Evolutionary conservation across 2,329 filamentous ascomycete species (phyloP).

Genomic region (Keithomyces neogunnii): DNA sequence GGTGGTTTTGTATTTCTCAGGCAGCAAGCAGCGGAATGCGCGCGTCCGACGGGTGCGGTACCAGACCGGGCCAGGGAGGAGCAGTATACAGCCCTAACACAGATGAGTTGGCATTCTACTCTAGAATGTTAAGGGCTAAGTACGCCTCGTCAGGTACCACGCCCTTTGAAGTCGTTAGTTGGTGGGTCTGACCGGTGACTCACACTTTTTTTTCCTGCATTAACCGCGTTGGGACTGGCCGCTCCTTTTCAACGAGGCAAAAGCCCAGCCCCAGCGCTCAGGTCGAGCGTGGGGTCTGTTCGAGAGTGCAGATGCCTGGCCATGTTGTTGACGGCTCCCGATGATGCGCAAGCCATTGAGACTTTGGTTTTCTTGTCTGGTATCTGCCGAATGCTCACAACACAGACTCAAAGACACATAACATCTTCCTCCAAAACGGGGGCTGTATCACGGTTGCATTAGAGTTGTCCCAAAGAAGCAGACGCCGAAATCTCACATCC

Average conservation of each 20-base stretch:
- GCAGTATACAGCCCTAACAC: slow-evolving; percentile 3
- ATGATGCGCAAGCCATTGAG: too few relatives aligned
- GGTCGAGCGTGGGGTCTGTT: too few relatives aligned
- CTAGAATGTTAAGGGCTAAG: slow-evolving; percentile 2
- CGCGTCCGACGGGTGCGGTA: slow-evolving; percentile 10
- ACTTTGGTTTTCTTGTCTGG: background rate
- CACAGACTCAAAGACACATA: background rate
- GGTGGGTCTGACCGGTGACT: slow-evolving; percentile 24
- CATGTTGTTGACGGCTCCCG: too few relatives aligned
- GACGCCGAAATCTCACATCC: slow-evolving; percentile 1
- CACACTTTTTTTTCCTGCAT: slow-evolving; percentile 20
- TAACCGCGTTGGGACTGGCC: slow-evolving; percentile 21
- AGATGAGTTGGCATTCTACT: background rate
- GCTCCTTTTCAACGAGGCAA: background rate
- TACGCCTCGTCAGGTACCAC: slow-evolving; percentile 6
- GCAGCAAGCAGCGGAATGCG: slow-evolving; percentile 26
- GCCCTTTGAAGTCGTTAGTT: slow-evolving; percentile 12
- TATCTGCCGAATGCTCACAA: background rate
- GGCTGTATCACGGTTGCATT: background rate
- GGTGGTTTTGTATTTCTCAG: slow-evolving; percentile 38
- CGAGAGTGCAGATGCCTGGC: too few relatives aligned
- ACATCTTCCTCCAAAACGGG: background rate
- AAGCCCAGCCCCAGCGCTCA: background rate
- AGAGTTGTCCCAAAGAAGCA: background rate
- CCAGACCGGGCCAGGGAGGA: background rate